A percentile compares a stretch with the other conserved stretches of the same genome.
phyloP scores from a whole-genome alignment of 371 early-diverging fungal species.

The Saksenaea oblongispora region DNA sequence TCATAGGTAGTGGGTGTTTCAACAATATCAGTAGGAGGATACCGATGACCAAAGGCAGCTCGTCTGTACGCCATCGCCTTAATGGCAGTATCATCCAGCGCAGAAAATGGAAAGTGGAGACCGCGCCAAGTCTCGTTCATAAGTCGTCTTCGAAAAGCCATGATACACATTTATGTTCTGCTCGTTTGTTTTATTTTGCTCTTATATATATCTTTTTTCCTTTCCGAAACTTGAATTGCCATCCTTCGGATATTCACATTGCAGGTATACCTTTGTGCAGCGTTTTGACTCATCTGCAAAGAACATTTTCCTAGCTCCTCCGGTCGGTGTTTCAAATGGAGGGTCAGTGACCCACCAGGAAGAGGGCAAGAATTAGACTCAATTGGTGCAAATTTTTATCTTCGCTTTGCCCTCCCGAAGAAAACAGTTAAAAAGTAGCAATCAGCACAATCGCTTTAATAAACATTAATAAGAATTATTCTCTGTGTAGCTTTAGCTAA shows the following conservation, averaged over 20 bases:
- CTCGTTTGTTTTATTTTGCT: not conserved
- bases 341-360: no score
- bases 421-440: not conserved
- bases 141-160: conserved; percentile 28
- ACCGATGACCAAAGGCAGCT: not conserved
- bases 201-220: no score
- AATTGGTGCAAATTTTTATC: no score
- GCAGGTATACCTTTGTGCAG: not conserved
- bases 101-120: conserved; percentile 30
- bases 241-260: no score
- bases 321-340: not conserved
- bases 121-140: conserved; percentile 35
- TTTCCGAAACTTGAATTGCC: no score
- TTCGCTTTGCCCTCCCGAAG: not conserved
- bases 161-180: not conserved
- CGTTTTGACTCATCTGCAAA: not conserved
- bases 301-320: not conserved
- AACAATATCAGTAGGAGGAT: conserved; percentile 20
- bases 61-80: not conserved
- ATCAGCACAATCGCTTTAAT: not conserved
- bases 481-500: not conserved
- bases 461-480: no score
- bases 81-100: conserved; percentile 34
- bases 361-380: no score
- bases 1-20: conserved; percentile 26